Evolutionary conservation across 2,329 filamentous ascomycete species (phyloP).

Genomic region (Phyllachora maydis): DNA sequence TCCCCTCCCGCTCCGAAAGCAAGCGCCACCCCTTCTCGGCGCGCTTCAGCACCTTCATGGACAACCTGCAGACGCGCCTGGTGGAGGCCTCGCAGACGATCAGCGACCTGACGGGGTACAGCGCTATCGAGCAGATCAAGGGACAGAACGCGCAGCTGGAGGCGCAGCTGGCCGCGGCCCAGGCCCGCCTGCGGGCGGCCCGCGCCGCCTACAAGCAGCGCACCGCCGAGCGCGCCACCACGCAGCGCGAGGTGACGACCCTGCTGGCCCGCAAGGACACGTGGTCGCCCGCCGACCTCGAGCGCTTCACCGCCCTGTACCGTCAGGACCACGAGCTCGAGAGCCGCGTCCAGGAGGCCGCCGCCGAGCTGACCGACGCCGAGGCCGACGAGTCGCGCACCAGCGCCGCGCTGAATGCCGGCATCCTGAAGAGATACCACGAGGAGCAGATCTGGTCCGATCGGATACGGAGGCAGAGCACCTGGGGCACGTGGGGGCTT

Average conservation of each 20-base stretch:
- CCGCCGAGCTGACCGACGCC: slow-evolving; percentile 49
- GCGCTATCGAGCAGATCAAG: slow-evolving; percentile 74
- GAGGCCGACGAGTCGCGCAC: slow-evolving; percentile 68
- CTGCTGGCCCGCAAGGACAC: slow-evolving; percentile 84
- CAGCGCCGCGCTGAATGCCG: slow-evolving; percentile 52
- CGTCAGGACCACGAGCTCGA: slow-evolving; percentile 86
- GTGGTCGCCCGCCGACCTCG: slow-evolving; percentile 72
- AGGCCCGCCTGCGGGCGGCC: slow-evolving; percentile 45
- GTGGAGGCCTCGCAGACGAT: slow-evolving; percentile 72
- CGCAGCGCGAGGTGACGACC: slow-evolving; percentile 88
- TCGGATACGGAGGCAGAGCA: slow-evolving; percentile 86
- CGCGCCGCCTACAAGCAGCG: slow-evolving; percentile 67
- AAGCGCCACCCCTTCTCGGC: slow-evolving; percentile 20
- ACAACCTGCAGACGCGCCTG: slow-evolving; percentile 68
- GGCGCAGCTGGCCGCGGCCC: slow-evolving; percentile 31
- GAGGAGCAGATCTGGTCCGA: slow-evolving; percentile 99
- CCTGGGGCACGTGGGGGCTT: slow-evolving; percentile 94
- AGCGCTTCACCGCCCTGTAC: slow-evolving; percentile 86
- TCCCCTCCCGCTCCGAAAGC: slow-evolving; percentile 23
- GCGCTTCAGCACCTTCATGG: slow-evolving; percentile 55
- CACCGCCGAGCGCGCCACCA: slow-evolving; percentile 63
- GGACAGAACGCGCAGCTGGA: slow-evolving; percentile 52
- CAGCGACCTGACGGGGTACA: slow-evolving; percentile 90
- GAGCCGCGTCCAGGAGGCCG: slow-evolving; percentile 53
- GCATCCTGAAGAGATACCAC: slow-evolving; percentile 82